Base-by-base conservation (phyloP, 768 basidiomycete genomes). In the Coprinopsis marcescibilis region DNA sequence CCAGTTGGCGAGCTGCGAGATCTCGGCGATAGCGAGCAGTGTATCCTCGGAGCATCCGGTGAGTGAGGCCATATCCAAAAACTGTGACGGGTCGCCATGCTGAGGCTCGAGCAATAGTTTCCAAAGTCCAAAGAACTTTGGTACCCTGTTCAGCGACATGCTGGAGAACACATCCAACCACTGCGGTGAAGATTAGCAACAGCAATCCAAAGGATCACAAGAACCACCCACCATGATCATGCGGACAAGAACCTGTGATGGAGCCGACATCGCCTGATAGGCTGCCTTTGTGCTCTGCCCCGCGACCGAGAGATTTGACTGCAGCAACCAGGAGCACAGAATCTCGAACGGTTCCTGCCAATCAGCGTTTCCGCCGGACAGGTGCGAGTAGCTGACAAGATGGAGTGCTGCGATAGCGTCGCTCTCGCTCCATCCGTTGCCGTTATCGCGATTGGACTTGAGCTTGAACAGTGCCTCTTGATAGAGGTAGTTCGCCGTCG, bases 11-110 rank as follows among this genome's bases (percentile, higher is more conserved):
- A 91, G 74, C 5, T 74, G 71, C n/a, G 83, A 80, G 17, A 78
- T 73, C 58, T 90, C 86, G 19, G 81, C 86, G 50, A 90, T 75
- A 29, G 80, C 84, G 50, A 89, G 75, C 59, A 90, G 64, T 7
- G 79, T 83, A 55, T 84, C 84, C 56, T 91, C 85, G 2, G 88
- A 81, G 67, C 87, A 89, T 23, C 88, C 88, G 19, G 78, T 82
- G 50, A 89, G 63, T 37, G 66, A 62, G 52, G 86, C 84, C 76
- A 89, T 81, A 40, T 44, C 76, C 69, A 43, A 66, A 65, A 45
- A 47, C 29, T n/a, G n/a, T n/a, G 45, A 41, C 34, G 39, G 71
- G 58, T 48, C 59, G 17, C 65, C 71, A 13, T 66, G 71, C 33
- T 63, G 64, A 40, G 72, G 72, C 11, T 76, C 76, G 51, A 89